Evolutionary conservation across 768 basidiomycete genomes (phyloP).

Genomic region (Lactarius hengduanensis): DNA sequence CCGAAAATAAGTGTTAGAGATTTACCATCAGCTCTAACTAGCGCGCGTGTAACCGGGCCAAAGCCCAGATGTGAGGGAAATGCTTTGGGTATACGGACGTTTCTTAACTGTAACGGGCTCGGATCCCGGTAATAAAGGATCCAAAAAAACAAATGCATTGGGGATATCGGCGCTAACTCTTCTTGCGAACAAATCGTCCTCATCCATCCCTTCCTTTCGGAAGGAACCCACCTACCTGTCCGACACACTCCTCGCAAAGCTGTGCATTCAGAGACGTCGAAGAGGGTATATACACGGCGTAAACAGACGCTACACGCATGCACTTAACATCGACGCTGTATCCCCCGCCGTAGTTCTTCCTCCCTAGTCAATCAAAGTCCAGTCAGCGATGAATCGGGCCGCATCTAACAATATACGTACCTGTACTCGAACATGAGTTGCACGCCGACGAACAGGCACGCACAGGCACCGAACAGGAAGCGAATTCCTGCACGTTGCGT

Average conservation of each 20-base stretch:
- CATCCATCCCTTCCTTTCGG: too few relatives aligned
- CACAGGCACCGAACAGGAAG: constrained; percentile 61
- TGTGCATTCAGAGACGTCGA: neutral
- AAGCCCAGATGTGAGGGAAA: too few relatives aligned
- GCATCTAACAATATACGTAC: constrained; percentile 42
- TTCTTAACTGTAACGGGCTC: too few relatives aligned
- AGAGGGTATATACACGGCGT: neutral
- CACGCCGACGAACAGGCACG: constrained; percentile 72
- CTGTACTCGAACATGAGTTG: constrained; percentile 98
- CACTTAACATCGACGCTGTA: constrained; percentile 26
- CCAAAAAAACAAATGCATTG: too few relatives aligned
- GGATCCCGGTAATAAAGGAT: too few relatives aligned
- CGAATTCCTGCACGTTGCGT: constrained; percentile 48
- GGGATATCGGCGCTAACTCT: too few relatives aligned
- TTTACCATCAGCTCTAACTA: too few relatives aligned
- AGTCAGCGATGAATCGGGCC: neutral
- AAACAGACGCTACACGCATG: neutral
- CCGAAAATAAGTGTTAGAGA: too few relatives aligned
- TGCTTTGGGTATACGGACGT: too few relatives aligned
- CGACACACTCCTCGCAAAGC: neutral
- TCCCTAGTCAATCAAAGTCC: constrained; percentile 29
- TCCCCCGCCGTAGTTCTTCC: constrained; percentile 34
- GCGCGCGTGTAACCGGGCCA: too few relatives aligned
- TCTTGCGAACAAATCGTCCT: too few relatives aligned
- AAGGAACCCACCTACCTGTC: neutral